Conservation (phyloP, 164 flowering plant species). For the Cinnamomum micranthum region DNA sequence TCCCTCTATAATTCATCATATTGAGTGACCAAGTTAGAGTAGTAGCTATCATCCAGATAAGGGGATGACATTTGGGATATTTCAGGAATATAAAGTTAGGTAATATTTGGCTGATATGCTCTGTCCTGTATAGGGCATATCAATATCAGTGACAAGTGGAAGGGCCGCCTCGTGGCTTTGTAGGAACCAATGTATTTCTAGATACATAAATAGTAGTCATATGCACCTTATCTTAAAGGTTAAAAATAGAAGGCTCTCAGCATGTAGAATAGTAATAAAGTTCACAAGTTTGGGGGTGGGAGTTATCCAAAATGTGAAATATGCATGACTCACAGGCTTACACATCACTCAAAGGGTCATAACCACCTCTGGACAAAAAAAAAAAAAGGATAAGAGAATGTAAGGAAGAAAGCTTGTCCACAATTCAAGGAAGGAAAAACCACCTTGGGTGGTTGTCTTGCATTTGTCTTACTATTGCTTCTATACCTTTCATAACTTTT, state of each 20-base stretch:
- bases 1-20: no score
- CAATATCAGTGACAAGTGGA: not conserved
- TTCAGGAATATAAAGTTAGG: no score
- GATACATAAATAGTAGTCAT: not conserved
- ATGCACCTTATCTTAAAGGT: not conserved
- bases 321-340: conserved; percentile 17
- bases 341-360: conserved; percentile 15
- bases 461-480: not conserved
- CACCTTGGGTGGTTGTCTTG: not conserved
- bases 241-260: not conserved
- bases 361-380: not conserved
- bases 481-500: conserved; percentile 2
- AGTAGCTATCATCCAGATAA: no score
- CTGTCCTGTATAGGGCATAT: no score
- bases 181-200: not conserved
- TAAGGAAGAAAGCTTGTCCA: conserved; percentile 24
- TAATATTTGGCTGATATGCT: no score
- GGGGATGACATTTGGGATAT: no score
- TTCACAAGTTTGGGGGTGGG: not conserved
- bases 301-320: conserved; percentile 6
- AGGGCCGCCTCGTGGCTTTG: not conserved
- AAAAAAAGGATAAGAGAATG: conserved; percentile 19
- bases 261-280: not conserved
- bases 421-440: conserved; percentile 5
- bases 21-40: no score